Conservation (phyloP, 495 filamentous ascomycete genomes). For the Penicillium chermesinum region DNA sequence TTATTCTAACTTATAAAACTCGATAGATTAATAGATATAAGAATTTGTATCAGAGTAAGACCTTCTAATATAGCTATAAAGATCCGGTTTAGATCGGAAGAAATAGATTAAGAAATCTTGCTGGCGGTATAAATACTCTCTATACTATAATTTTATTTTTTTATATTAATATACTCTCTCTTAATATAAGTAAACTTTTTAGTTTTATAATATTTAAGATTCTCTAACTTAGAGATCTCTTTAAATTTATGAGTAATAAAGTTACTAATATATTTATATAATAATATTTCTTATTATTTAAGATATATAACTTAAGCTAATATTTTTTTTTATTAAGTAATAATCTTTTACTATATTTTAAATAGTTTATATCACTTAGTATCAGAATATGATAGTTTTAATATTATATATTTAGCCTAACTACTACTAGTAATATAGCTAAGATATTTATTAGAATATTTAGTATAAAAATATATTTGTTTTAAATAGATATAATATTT, state of each 20-base stretch:
- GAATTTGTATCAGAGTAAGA: background rate
- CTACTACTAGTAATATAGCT: background rate
- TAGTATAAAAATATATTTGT: background rate
- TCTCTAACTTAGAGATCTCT: background rate
- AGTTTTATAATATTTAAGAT: constrained; percentile 1
- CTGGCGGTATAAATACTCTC: background rate
- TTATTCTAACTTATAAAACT: background rate
- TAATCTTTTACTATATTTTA: background rate
- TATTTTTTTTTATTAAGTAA: background rate
- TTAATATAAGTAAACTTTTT: background rate
- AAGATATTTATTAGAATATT: background rate
- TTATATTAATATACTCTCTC: background rate
- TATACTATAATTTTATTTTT: background rate
- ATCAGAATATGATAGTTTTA: background rate
- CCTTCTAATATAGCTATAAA: background rate
- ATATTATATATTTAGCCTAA: background rate
- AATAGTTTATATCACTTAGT: background rate
- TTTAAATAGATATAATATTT: background rate
- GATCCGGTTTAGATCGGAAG: background rate
- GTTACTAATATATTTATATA: background rate
- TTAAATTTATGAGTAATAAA: background rate
- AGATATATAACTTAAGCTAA: background rate
- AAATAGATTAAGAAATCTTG: background rate
- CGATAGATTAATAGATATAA: background rate
- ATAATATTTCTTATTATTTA: background rate